phyloP scores from a whole-genome alignment of 164 flowering plant genomes.

The Tetracentron sinense region DNA sequence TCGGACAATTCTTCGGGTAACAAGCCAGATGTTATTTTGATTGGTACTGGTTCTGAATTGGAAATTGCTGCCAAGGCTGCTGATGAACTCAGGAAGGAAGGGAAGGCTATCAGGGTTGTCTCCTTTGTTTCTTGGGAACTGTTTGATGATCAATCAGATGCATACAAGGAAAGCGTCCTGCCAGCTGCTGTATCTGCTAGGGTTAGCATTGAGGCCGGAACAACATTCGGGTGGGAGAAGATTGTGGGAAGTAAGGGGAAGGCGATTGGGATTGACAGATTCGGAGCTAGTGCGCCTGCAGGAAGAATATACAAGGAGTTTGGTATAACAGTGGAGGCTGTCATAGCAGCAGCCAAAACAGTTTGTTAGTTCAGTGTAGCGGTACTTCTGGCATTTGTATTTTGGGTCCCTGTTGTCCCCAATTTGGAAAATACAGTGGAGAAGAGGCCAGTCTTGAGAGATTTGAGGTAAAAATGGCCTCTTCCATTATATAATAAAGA shows the following conservation, averaged over 20 bases:
- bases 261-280: slow-evolving; percentile 81
- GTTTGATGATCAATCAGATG: slow-evolving; percentile 81
- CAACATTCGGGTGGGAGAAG: slow-evolving; percentile 92
- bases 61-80: slow-evolving; percentile 86
- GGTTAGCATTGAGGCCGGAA: slow-evolving; percentile 91
- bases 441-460: slow-evolving; percentile 20
- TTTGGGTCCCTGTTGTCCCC: slow-evolving; percentile 12
- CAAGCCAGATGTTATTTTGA: slow-evolving; percentile 87
- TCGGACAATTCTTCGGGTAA: slow-evolving; percentile 79
- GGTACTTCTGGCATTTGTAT: slow-evolving; percentile 10
- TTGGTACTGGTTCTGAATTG: slow-evolving; percentile 95
- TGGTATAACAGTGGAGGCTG: slow-evolving; percentile 84
- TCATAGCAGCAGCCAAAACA: slow-evolving; percentile 77
- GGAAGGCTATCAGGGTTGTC: slow-evolving; percentile 84
- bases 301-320: slow-evolving; percentile 86
- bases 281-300: slow-evolving; percentile 98
- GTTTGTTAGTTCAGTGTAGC: slow-evolving; percentile 27
- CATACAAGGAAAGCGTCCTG: slow-evolving; percentile 90
- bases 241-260: slow-evolving; percentile 75
- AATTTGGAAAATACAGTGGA: slow-evolving; percentile 15
- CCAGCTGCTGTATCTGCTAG: slow-evolving; percentile 78
- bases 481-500: slow-evolving; percentile 23
- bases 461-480: slow-evolving; percentile 16
- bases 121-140: slow-evolving; percentile 90
- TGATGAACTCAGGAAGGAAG: slow-evolving; percentile 83